Evolutionary conservation across 1,139 yeast species (phyloP).

Genomic region (Geotrichum carabidarum): DNA sequence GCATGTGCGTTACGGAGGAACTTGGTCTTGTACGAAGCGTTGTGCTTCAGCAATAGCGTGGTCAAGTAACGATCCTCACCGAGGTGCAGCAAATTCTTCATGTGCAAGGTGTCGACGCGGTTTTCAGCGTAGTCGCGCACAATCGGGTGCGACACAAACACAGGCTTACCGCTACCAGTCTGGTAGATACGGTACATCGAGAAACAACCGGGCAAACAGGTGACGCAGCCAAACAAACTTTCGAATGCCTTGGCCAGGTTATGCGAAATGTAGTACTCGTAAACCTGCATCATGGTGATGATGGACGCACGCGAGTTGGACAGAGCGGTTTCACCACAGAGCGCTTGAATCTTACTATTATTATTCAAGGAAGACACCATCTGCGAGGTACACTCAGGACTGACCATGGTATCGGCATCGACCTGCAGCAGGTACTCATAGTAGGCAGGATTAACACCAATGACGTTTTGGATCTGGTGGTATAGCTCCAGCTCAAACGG

Average conservation of each 20-base stretch:
- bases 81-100: slow-evolving; percentile 41
- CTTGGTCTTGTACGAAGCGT: slow-evolving; percentile 32
- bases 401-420: slow-evolving; percentile 43
- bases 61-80: slow-evolving; percentile 45
- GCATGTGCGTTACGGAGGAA: slow-evolving; percentile 38
- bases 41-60: slow-evolving; percentile 37
- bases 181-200: slow-evolving; percentile 39
- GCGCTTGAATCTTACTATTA: slow-evolving; percentile 39
- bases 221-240: slow-evolving; percentile 41
- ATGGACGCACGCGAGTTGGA: slow-evolving; percentile 40
- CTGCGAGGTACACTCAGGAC: slow-evolving; percentile 37
- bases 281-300: slow-evolving; percentile 44
- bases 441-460: slow-evolving; percentile 43
- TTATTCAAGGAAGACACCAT: slow-evolving; percentile 38
- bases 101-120: slow-evolving; percentile 41
- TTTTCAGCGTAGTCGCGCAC: slow-evolving; percentile 39
- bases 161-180: slow-evolving; percentile 38
- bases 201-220: slow-evolving; percentile 45
- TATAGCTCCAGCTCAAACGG: slow-evolving; percentile 42
- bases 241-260: slow-evolving; percentile 43
- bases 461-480: slow-evolving; percentile 42
- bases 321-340: slow-evolving; percentile 43
- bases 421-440: slow-evolving; percentile 43
- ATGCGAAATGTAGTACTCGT: slow-evolving; percentile 44
- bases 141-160: slow-evolving; percentile 40